These are phyloP conservation scores for Mycena alexandri DNA, from an alignment of 768 basidiomycete species.

Conservation along the genomic window DNA sequence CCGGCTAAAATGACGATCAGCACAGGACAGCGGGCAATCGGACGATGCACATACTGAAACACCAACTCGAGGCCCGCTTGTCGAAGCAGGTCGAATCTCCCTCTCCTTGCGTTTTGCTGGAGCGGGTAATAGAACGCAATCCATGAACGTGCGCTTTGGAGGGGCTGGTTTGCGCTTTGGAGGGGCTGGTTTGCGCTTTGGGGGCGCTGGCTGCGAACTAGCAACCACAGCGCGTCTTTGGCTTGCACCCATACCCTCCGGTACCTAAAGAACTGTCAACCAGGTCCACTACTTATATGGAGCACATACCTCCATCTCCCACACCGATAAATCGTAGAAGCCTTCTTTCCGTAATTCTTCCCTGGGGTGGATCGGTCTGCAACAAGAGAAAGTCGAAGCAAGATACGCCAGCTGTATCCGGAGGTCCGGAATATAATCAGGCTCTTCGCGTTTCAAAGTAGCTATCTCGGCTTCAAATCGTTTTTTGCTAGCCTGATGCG, in stretches of 20 bases:
- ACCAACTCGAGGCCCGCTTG: neutral
- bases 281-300: neutral
- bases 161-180: conserved; percentile 3
- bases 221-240: neutral
- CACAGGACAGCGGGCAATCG: neutral
- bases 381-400: conserved; percentile 62
- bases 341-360: conserved; percentile 57
- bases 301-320: conserved; percentile 24
- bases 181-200: too few species aligned
- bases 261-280: conserved; percentile 13
- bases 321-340: conserved; percentile 67
- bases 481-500: conserved; percentile 42
- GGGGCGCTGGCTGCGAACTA: neutral
- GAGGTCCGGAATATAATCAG: conserved; percentile 51
- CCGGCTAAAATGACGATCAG: conserved; percentile 9
- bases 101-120: conserved; percentile 20
- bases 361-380: conserved; percentile 58
- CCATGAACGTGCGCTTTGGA: conserved; percentile 16
- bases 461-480: conserved; percentile 36
- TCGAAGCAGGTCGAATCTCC: neutral
- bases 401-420: conserved; percentile 56
- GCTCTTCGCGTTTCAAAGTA: conserved; percentile 49
- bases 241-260: neutral
- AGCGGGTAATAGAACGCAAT: conserved; percentile 15
- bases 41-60: neutral